Conservation (phyloP, 805 yeast genomes). For the Scheffersomyces lignosus region DNA sequence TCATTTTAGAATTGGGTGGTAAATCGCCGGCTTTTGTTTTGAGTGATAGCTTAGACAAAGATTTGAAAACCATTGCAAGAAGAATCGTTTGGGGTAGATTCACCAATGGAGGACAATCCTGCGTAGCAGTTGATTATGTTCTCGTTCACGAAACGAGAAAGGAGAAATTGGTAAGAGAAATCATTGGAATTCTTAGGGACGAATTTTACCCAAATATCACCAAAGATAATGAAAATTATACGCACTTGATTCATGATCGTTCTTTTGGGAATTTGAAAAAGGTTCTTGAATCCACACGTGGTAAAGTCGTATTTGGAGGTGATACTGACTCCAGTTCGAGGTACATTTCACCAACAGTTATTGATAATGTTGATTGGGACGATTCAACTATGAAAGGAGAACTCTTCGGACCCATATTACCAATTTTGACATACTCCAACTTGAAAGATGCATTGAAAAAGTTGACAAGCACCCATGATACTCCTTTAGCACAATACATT, state of each 20-base stretch:
- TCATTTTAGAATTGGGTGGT: constrained; percentile 84
- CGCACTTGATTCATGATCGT: constrained; percentile 61
- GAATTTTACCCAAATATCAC: constrained; percentile 46
- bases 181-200: constrained; percentile 39
- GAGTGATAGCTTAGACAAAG: constrained; percentile 41
- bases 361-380: constrained; percentile 57
- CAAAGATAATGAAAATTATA: constrained; percentile 30
- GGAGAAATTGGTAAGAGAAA: constrained; percentile 46
- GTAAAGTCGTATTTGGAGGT: constrained; percentile 52
- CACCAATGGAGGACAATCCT: constrained; percentile 86
- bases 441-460: constrained; percentile 45
- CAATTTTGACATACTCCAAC: constrained; percentile 57
- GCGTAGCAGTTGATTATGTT: constrained; percentile 86
- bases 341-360: constrained; percentile 71
- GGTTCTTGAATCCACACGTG: constrained; percentile 51
- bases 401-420: constrained; percentile 83
- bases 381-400: constrained; percentile 77
- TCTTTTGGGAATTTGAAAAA: constrained; percentile 49
- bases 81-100: constrained; percentile 82
- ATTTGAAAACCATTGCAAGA: constrained; percentile 47
- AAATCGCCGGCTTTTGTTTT: constrained; percentile 83
- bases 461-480: constrained; percentile 54
- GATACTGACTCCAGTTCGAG: constrained; percentile 37
- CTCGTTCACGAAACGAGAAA: constrained; percentile 62
- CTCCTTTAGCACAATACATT: constrained; percentile 80